Percentiles rank a stretch among this genome's conserved stretches.
These are phyloP conservation scores for Aspergillus baeticus DNA, from an alignment of 495 filamentous ascomycete genomes.

Conservation along the genomic window DNA sequence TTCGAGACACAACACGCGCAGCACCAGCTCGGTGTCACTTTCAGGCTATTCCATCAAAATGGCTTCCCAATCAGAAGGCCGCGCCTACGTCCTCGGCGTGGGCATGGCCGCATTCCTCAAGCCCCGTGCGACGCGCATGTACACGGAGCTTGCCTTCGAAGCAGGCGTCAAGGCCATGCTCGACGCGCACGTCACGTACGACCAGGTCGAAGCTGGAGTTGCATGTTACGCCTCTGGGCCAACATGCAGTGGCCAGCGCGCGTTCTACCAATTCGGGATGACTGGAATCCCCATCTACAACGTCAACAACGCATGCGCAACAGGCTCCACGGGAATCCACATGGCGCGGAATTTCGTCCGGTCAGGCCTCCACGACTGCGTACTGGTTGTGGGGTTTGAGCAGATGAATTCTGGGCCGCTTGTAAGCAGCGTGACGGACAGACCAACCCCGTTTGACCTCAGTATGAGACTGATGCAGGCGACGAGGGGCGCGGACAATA, in stretches of 20 bases:
- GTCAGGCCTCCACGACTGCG: constrained; percentile 76
- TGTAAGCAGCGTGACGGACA: constrained; percentile 74
- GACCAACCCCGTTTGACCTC: constrained; percentile 70
- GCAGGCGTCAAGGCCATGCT: constrained; percentile 94
- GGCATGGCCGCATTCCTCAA: constrained; percentile 99
- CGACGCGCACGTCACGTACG: constrained; percentile 93
- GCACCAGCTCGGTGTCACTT: no score
- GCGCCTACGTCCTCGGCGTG: constrained; percentile 87
- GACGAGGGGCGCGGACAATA: constrained; percentile 74
- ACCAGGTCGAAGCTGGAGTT: constrained; percentile 90
- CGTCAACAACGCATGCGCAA: constrained; percentile 97
- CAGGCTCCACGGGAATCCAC: constrained; percentile 81
- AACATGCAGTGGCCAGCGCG: constrained; percentile 89
- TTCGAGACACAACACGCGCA: no score
- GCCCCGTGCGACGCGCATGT: constrained; percentile 75
- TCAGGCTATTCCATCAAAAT: no score
- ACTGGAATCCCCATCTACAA: constrained; percentile 94
- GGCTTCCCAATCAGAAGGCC: no score
- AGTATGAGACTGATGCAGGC: constrained; percentile 74
- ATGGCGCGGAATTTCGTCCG: constrained; percentile 80
- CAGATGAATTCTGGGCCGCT: constrained; percentile 92
- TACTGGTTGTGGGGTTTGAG: constrained; percentile 92
- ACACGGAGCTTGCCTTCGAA: constrained; percentile 79
- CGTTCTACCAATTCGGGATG: constrained; percentile 99
- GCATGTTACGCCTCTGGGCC: constrained; percentile 98